Evolutionary conservation across 2,329 filamentous ascomycete genomes (phyloP).

Genomic region (Trichophyton mentagrophytes): DNA sequence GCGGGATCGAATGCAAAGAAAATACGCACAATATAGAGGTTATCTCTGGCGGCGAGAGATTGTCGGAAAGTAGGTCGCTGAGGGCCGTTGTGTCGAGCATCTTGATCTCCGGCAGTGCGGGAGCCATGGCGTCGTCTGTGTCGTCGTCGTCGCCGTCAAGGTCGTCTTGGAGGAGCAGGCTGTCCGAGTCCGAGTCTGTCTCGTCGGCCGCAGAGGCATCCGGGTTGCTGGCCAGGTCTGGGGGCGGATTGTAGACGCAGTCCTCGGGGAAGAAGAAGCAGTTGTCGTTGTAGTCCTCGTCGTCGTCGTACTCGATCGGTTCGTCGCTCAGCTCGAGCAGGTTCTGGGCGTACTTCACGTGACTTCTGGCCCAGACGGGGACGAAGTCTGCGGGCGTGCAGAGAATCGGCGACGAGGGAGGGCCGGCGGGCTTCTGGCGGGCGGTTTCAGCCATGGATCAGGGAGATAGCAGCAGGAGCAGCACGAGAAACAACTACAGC

Average conservation of each 20-base stretch:
- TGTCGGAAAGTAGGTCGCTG: slow-evolving; percentile 30
- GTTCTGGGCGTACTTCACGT: slow-evolving; percentile 28
- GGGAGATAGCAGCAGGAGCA: neutral
- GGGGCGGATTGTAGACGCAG: slow-evolving; percentile 29
- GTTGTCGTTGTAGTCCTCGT: slow-evolving; percentile 32
- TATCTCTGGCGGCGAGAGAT: slow-evolving; percentile 32
- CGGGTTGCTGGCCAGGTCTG: neutral
- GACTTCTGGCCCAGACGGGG: slow-evolving; percentile 29
- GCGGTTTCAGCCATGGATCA: neutral
- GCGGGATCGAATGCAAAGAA: neutral
- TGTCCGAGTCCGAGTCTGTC: slow-evolving; percentile 20
- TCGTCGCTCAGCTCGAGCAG: slow-evolving; percentile 29
- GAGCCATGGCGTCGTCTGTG: slow-evolving; percentile 24
- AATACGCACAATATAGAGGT: slow-evolving; percentile 29
- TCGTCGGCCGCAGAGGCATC: slow-evolving; percentile 14
- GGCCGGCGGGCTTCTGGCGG: neutral
- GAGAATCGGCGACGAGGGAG: neutral
- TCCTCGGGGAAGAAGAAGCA: slow-evolving; percentile 35
- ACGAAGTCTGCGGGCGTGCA: slow-evolving; percentile 14
- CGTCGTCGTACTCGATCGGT: slow-evolving; percentile 32
- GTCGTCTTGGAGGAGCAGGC: slow-evolving; percentile 13
- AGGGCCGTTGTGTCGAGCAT: slow-evolving; percentile 33
- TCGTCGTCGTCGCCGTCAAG: no score
- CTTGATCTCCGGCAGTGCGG: slow-evolving; percentile 31
- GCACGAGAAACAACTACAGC: neutral